Conservation (phyloP, 1,284 basidiomycete genomes). For the Leccinum pallidistipes region DNA sequence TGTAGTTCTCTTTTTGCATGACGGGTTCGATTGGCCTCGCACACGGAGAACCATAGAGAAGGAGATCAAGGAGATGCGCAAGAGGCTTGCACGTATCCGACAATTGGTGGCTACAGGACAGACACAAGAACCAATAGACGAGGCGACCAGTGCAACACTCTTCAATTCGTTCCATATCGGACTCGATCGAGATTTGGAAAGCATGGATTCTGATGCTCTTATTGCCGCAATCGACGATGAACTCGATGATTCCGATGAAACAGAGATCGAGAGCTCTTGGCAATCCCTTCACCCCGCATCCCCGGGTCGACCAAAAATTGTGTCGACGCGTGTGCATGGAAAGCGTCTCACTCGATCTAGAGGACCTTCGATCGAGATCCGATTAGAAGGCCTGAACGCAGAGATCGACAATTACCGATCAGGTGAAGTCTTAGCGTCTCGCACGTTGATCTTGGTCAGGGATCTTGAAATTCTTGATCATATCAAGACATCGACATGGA, state of each 20-base stretch:
- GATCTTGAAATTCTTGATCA: constrained; percentile 93
- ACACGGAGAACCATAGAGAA: constrained; percentile 89
- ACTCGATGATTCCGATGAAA: constrained; percentile 73
- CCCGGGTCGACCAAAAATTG: constrained; percentile 39
- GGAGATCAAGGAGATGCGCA: constrained; percentile 85
- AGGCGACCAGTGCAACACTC: constrained; percentile 76
- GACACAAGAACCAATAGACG: constrained; percentile 77
- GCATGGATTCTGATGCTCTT: constrained; percentile 72
- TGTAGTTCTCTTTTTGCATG: constrained; percentile 73
- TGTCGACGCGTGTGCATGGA: constrained; percentile 48
- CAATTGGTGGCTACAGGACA: constrained; percentile 95
- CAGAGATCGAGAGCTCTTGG: constrained; percentile 85
- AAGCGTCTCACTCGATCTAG: constrained; percentile 76
- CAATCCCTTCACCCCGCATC: constrained; percentile 64
- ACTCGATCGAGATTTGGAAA: constrained; percentile 68
- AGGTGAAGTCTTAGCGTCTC: constrained; percentile 59
- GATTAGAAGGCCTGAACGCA: constrained; percentile 62
- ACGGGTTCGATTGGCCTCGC: constrained; percentile 91
- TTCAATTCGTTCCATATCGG: constrained; percentile 96
- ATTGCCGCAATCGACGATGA: constrained; percentile 92
- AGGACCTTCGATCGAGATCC: constrained; percentile 83
- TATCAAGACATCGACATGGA: constrained; percentile 98
- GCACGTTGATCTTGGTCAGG: constrained; percentile 63
- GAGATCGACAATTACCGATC: constrained; percentile 68
- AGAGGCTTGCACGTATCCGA: constrained; percentile 85